Percentiles rank a stretch among this genome's conserved stretches.
Conservation (phyloP, 225 moss, liverwort and hornwort genomes). For the Sphagnum tenellum region DNA sequence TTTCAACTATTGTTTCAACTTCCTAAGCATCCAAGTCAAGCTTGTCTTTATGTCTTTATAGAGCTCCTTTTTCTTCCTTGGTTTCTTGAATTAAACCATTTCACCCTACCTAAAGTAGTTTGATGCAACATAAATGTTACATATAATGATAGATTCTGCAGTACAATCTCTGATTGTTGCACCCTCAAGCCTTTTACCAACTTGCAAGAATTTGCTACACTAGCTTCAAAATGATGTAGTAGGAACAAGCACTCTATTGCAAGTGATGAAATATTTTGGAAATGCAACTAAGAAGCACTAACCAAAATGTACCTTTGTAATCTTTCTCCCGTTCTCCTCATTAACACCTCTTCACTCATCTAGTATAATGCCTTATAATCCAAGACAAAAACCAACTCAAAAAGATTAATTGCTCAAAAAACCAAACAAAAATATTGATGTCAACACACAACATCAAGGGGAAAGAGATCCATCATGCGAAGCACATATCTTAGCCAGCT, state of each 20-base stretch:
- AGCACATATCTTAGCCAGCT: too few relatives aligned
- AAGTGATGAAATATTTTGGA: too few relatives aligned
- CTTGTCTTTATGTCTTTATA: conserved; percentile 78
- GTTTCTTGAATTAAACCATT: conserved; percentile 96
- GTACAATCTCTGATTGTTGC: conserved; percentile 59
- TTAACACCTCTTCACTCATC: conserved; percentile 77
- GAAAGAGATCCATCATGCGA: too few relatives aligned
- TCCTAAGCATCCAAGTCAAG: conserved; percentile 87
- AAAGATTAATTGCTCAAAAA: too few relatives aligned
- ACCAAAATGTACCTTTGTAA: conserved; percentile 59
- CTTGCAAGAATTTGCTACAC: conserved; percentile 29
- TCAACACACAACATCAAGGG: too few relatives aligned
- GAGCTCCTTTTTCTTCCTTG: conserved; percentile 97
- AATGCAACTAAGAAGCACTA: background rate
- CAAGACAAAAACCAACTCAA: too few relatives aligned
- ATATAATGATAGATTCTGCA: conserved; percentile 55
- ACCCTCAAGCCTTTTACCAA: conserved; percentile 69
- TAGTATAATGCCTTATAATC: conserved; percentile 70
- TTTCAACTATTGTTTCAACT: conserved; percentile 86
- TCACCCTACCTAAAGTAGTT: conserved; percentile 87
- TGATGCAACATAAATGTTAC: conserved; percentile 43
- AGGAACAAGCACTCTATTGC: too few relatives aligned
- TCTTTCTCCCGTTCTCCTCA: conserved; percentile 61
- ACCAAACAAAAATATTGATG: too few relatives aligned
- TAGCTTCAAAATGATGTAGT: too few relatives aligned